phyloP scores from a whole-genome alignment of 306 rosid species.

The Medicago ruthenica region DNA sequence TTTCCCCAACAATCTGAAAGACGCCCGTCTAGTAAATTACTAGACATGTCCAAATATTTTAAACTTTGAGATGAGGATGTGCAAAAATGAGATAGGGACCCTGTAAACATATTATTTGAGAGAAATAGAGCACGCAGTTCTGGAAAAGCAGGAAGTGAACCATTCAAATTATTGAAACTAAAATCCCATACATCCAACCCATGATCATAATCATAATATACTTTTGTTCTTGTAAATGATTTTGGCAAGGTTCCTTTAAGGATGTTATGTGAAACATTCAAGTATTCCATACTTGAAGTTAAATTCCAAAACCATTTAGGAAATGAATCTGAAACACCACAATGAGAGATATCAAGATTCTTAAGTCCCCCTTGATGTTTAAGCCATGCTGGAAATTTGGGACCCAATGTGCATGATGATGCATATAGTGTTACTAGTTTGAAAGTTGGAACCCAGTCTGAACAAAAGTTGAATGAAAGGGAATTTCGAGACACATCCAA shows the following conservation, averaged over 20 bases:
- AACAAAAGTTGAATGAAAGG: constrained; percentile 43
- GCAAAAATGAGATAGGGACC: too few species aligned
- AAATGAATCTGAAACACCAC: constrained; percentile 32
- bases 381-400: constrained; percentile 52
- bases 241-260: constrained; percentile 23
- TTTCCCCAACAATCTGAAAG: background rate
- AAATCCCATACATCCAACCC: background rate
- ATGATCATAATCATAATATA: accelerated
- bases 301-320: constrained; percentile 38
- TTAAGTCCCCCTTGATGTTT: constrained; percentile 24
- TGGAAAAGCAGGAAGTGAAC: background rate
- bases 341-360: background rate
- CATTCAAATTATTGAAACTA: background rate
- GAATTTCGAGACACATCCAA: constrained; percentile 13
- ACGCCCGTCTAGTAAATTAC: too few species aligned
- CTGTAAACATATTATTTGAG: background rate
- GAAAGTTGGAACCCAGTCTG: constrained; percentile 46
- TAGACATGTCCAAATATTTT: too few species aligned
- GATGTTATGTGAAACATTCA: constrained; percentile 41
- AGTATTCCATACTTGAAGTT: background rate
- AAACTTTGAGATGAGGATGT: too few species aligned
- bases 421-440: background rate
- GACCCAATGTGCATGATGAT: constrained; percentile 42
- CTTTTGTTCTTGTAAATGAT: background rate
- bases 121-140: background rate